Evolutionary conservation across 2,329 filamentous ascomycete genomes (phyloP), one percentile per base, ranked within the genome.

Genomic region (Cordyceps javanica): DNA sequence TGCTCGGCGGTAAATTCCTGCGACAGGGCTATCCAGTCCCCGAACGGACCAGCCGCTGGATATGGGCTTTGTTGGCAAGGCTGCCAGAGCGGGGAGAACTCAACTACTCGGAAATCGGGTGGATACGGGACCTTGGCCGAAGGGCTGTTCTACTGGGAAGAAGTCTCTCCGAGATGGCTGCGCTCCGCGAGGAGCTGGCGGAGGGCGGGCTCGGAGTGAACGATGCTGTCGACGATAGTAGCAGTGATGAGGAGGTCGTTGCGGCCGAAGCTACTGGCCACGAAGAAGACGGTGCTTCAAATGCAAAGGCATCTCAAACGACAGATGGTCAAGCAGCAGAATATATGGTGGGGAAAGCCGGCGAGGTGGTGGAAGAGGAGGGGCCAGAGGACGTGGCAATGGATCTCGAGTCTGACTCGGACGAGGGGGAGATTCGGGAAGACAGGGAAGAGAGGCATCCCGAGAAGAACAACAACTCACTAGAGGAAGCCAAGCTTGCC

Each of bases 41-140:
- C 26, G 80, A 82, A 64, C 81, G 86, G 49, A 85, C 89, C 5
- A 91, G 90, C 60, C 80, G 85, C 16, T 97, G 93, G 93, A 76
- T 90, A 4, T 97, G 91, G 92, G 86, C 88, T 0, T 72, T 96
- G 58, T 76, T 97, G 45, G 90, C 89, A 3, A 82, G 85, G 58
- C 79, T 93, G 59, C 86, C 89, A 0, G 88, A 90, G 36, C 75
- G 83, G 10, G 91, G 91, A 1, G 85, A 89, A 69, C 75, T 97
- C 69, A 83, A 84, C 60, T 88, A 90, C 61, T 82, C 85, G 44
- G 88, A 94, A 66, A 82, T 96, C 32, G 87, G 85, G 5, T 83
- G 85, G 65, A 76, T 97, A 28, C 80, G 93, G 52, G 90, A 94
- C 59, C 70, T 97, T 34, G 91, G 89, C 0, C 90, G 91, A 71